Evolutionary conservation across 345 rosid species (phyloP).

Genomic region (Hypericum androsaemum): DNA sequence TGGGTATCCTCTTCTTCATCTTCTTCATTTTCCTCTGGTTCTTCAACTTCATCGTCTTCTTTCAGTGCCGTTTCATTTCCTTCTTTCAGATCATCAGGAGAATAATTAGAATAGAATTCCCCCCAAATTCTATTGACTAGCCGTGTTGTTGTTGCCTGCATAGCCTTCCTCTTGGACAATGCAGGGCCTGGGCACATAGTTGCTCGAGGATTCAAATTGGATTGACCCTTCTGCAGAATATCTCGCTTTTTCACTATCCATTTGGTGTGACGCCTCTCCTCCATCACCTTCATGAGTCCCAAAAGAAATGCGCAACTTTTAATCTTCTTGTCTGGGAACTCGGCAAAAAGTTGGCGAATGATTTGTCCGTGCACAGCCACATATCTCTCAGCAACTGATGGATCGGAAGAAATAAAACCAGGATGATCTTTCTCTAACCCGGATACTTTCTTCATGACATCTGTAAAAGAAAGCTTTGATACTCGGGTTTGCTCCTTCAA

Average conservation of each 20-base stretch:
- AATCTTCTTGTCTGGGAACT: constrained; percentile 37
- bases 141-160: constrained; percentile 81
- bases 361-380: constrained; percentile 80
- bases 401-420: constrained; percentile 56
- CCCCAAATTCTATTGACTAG: constrained; percentile 83
- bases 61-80: constrained; percentile 20
- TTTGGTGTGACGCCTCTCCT: constrained; percentile 63
- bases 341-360: constrained; percentile 58
- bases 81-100: constrained; percentile 37
- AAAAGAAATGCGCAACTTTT: constrained; percentile 48
- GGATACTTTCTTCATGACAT: constrained; percentile 42
- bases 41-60: constrained; percentile 36
- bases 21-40: constrained; percentile 21
- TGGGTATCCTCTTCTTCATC: constrained; percentile 15
- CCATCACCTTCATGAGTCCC: constrained; percentile 54
- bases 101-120: constrained; percentile 55
- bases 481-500: constrained; percentile 47
- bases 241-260: constrained; percentile 68
- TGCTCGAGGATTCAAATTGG: constrained; percentile 62
- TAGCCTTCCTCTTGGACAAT: constrained; percentile 47
- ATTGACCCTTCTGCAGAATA: constrained; percentile 27
- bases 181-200: constrained; percentile 27
- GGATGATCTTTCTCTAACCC: constrained; percentile 34
- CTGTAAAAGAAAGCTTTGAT: constrained; percentile 50
- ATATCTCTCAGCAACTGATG: constrained; percentile 52